These are phyloP conservation scores for Pseudogymnoascus sp. DNA, from an alignment of 2,329 filamentous ascomycete genomes.

Conservation along the genomic window DNA sequence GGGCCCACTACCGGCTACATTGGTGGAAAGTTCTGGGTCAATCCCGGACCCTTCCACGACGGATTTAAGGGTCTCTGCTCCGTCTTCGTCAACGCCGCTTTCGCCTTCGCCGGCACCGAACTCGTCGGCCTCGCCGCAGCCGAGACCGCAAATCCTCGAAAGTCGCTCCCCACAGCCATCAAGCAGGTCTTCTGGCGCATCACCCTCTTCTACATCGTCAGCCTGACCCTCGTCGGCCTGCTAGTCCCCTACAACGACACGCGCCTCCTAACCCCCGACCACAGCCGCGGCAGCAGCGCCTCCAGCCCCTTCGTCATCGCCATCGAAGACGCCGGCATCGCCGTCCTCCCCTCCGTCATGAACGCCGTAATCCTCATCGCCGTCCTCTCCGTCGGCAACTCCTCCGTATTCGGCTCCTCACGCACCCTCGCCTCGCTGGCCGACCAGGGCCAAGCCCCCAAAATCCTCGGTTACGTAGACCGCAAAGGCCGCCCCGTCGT, in stretches of 20 bases:
- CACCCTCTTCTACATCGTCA: constrained; percentile 79
- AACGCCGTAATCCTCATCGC: constrained; percentile 66
- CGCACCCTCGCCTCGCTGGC: constrained; percentile 84
- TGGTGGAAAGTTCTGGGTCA: constrained; percentile 65
- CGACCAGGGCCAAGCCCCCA: constrained; percentile 76
- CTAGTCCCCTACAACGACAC: constrained; percentile 66
- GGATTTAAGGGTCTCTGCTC: constrained; percentile 77
- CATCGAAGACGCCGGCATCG: constrained; percentile 75
- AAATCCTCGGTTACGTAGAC: constrained; percentile 71
- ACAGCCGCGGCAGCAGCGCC: constrained; percentile 36
- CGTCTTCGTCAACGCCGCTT: constrained; percentile 69
- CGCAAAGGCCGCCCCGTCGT: constrained; percentile 70
- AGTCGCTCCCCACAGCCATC: constrained; percentile 75
- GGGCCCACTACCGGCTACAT: constrained; percentile 68
- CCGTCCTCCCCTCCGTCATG: constrained; percentile 77
- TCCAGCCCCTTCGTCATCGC: constrained; percentile 92
- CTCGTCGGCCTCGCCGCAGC: constrained; percentile 69
- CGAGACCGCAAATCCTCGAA: constrained; percentile 69
- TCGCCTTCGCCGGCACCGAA: constrained; percentile 69
- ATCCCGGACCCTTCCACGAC: constrained; percentile 77
- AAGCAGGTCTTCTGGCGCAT: constrained; percentile 97
- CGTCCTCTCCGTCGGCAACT: constrained; percentile 64
- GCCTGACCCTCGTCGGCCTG: constrained; percentile 70
- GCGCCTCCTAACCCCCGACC: constrained; percentile 44
- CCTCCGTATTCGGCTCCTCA: constrained; percentile 82